A percentile compares a stretch with the other conserved stretches of the same genome.
These are phyloP conservation scores for Neoscytalidium dimidiatum DNA, from an alignment of 2,329 filamentous ascomycete species.

Conservation along the genomic window DNA sequence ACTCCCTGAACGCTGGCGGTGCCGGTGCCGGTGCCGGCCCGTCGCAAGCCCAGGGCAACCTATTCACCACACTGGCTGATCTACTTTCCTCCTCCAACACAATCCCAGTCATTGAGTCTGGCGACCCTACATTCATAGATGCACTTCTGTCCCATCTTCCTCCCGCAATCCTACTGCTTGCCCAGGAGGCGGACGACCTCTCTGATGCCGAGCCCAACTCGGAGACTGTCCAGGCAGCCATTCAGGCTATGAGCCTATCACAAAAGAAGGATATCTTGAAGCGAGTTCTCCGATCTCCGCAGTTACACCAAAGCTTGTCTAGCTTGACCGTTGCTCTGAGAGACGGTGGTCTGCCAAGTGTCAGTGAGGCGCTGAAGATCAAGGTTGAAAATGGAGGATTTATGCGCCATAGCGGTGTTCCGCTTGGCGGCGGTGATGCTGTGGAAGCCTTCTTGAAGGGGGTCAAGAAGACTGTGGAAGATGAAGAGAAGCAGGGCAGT, in stretches of 20 bases:
- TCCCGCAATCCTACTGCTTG: conserved; percentile 73
- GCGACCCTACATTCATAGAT: conserved; percentile 67
- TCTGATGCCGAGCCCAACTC: conserved; percentile 67
- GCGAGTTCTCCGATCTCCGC: conserved; percentile 82
- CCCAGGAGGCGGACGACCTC: conserved; percentile 65
- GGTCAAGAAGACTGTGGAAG: conserved; percentile 74
- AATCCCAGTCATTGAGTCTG: conserved; percentile 72
- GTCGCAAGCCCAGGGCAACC: conserved; percentile 48
- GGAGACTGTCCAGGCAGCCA: conserved; percentile 70
- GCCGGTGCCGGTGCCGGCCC: conserved; percentile 43
- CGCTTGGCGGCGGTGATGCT: conserved; percentile 83
- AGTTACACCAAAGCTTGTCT: conserved; percentile 83
- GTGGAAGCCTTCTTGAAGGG: conserved; percentile 91
- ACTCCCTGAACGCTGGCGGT: conserved; percentile 68
- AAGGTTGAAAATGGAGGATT: conserved; percentile 83
- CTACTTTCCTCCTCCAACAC: conserved; percentile 78
- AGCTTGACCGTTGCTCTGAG: conserved; percentile 85
- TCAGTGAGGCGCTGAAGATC: conserved; percentile 82
- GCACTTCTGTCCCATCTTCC: conserved; percentile 77
- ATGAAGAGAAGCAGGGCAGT: conserved; percentile 32
- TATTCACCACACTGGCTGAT: conserved; percentile 83
- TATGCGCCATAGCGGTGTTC: conserved; percentile 74
- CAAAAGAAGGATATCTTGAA: conserved; percentile 82
- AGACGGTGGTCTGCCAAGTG: conserved; percentile 86
- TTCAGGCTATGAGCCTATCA: conserved; percentile 68